These are phyloP conservation scores for Bonia amplexicaulis DNA, from an alignment of 176 grass and related monocot species.

Conservation along the genomic window DNA sequence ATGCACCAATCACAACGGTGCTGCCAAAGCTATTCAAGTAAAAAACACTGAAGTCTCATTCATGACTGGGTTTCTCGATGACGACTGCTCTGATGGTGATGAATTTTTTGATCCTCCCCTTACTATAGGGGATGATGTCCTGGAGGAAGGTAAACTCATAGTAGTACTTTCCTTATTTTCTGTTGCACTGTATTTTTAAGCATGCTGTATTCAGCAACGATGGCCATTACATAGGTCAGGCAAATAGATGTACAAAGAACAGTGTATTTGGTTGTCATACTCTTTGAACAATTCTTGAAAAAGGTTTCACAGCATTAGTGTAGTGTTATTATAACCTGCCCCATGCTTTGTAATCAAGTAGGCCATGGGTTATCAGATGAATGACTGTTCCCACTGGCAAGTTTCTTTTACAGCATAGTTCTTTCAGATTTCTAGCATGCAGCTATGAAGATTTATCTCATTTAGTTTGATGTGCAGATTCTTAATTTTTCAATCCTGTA, in stretches of 20 bases:
- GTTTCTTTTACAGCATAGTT: conserved; percentile 12
- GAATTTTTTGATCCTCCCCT: conserved; percentile 48
- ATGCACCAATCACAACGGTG: conserved; percentile 25
- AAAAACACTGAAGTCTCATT: conserved; percentile 36
- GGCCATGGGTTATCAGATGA: neutral
- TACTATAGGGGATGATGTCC: conserved; percentile 38
- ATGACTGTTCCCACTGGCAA: neutral
- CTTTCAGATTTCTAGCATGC: conserved; percentile 23
- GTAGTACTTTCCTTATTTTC: conserved; percentile 19
- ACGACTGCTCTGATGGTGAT: conserved; percentile 59
- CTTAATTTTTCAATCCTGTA: conserved; percentile 16
- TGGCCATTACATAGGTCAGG: conserved; percentile 11
- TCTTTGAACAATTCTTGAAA: neutral
- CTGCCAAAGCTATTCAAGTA: conserved; percentile 29
- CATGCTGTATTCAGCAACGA: neutral
- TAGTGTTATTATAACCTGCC: neutral
- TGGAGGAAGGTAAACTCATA: conserved; percentile 54
- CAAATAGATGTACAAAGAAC: conserved; percentile 6
- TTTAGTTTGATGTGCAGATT: neutral
- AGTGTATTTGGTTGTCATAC: neutral
- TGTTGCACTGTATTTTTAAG: neutral
- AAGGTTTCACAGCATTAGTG: neutral
- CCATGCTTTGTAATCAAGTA: conserved; percentile 7
- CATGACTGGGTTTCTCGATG: conserved; percentile 42
- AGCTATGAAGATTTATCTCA: neutral